phyloP scores from a whole-genome alignment of 75 land plant species.

The Adiantum capillusveneris region DNA sequence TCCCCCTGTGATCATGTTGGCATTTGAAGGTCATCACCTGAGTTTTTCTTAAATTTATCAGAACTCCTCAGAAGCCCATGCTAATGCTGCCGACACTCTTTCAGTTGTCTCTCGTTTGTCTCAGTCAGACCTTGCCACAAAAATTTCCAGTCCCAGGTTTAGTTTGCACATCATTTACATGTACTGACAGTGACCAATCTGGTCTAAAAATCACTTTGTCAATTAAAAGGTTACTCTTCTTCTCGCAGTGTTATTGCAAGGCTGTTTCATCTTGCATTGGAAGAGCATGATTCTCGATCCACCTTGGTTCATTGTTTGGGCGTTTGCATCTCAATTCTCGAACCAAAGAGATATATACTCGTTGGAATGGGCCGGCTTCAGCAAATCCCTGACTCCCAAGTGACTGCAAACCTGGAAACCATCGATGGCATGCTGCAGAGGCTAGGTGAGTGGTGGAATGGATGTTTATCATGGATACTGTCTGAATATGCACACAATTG shows the following conservation, averaged over 20 bases:
- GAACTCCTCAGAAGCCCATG: conserved; percentile 84
- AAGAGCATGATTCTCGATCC: conserved; percentile 78
- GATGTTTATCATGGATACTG: too few species aligned
- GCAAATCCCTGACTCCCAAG: conserved; percentile 38
- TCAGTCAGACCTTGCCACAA: conserved; percentile 75
- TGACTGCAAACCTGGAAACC: conserved; percentile 57
- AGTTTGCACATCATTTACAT: background rate
- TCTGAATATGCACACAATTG: too few species aligned
- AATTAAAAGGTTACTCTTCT: background rate
- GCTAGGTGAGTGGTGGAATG: conserved; percentile 47
- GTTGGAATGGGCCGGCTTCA: conserved; percentile 41
- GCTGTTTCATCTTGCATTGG: conserved; percentile 74
- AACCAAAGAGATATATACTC: conserved; percentile 62
- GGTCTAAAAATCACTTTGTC: background rate
- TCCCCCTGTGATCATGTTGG: too few species aligned
- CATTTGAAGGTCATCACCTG: background rate
- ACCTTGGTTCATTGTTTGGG: conserved; percentile 77
- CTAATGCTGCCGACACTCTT: conserved; percentile 82
- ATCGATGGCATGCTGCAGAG: conserved; percentile 90
- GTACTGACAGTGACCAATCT: too few species aligned
- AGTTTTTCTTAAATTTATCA: conserved; percentile 15
- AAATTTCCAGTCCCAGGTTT: conserved; percentile 78
- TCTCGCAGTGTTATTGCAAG: conserved; percentile 76
- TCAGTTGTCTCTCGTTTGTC: conserved; percentile 71
- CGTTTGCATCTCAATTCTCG: conserved; percentile 81